These are phyloP conservation scores for Huiozyma naganishii DNA, from an alignment of 805 yeast species.

Conservation along the genomic window DNA sequence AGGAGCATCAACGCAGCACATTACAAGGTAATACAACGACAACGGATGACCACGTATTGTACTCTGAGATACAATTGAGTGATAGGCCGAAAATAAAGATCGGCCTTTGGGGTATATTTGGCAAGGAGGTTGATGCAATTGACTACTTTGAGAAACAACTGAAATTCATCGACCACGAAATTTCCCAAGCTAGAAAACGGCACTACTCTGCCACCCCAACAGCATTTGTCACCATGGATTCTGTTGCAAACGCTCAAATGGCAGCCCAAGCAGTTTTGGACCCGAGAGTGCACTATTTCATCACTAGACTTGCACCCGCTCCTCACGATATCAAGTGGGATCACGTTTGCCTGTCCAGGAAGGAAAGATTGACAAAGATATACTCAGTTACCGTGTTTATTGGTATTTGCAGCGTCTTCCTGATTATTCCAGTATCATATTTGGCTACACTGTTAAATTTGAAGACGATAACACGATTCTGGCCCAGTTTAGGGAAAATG, in stretches of 20 bases:
- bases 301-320: slow-evolving; percentile 84
- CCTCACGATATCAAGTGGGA: slow-evolving; percentile 95
- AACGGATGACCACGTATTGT: slow-evolving; percentile 11
- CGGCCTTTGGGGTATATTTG: slow-evolving; percentile 54
- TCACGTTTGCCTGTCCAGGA: slow-evolving; percentile 70
- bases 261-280: slow-evolving; percentile 91
- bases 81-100: slow-evolving; percentile 52
- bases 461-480: slow-evolving; percentile 64
- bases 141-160: slow-evolving; percentile 62
- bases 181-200: slow-evolving; percentile 48
- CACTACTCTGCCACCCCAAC: slow-evolving; percentile 78
- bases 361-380: slow-evolving; percentile 52
- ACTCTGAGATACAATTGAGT: slow-evolving; percentile 21
- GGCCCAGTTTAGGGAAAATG: slow-evolving; percentile 72
- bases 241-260: slow-evolving; percentile 93
- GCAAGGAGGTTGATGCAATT: slow-evolving; percentile 70
- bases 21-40: background rate
- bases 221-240: slow-evolving; percentile 90
- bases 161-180: slow-evolving; percentile 59
- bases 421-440: slow-evolving; percentile 76
- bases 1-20: background rate
- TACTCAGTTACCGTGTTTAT: slow-evolving; percentile 31
- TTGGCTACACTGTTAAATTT: slow-evolving; percentile 73
- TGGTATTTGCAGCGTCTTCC: slow-evolving; percentile 48
- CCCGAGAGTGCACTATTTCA: slow-evolving; percentile 74